Percentiles rank a stretch among this genome's conserved stretches.
Evolutionary conservation across 1,284 basidiomycete genomes (phyloP).

Genomic region (Kalmanozyma brasiliensis): DNA sequence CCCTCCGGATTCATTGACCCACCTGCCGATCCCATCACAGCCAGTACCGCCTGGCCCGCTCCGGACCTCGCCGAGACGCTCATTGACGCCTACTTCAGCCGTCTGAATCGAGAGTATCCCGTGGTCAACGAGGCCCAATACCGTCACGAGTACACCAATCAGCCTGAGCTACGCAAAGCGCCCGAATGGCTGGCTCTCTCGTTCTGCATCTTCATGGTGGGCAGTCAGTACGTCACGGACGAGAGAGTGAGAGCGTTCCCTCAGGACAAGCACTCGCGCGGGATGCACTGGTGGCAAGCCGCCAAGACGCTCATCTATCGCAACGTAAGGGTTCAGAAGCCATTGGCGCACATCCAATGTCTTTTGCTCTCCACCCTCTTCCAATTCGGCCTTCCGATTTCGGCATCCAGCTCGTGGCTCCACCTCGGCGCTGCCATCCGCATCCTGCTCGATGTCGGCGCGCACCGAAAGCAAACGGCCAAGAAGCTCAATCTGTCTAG

Average conservation of each 20-base stretch:
- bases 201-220: slow-evolving; percentile 53
- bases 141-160: slow-evolving; percentile 37
- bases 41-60: slow-evolving; percentile 43
- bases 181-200: slow-evolving; percentile 44
- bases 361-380: slow-evolving; percentile 35
- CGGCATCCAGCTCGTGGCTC: slow-evolving; percentile 47
- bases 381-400: slow-evolving; percentile 40
- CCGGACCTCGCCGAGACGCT: slow-evolving; percentile 47
- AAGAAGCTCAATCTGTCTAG: slow-evolving; percentile 42
- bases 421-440: slow-evolving; percentile 50
- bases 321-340: slow-evolving; percentile 14
- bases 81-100: slow-evolving; percentile 53
- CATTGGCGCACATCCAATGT: slow-evolving; percentile 27
- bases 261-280: slow-evolving; percentile 27
- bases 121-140: slow-evolving; percentile 54
- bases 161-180: slow-evolving; percentile 35
- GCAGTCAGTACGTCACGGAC: slow-evolving; percentile 43
- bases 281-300: slow-evolving; percentile 45
- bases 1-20: slow-evolving; percentile 37
- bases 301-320: slow-evolving; percentile 23
- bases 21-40: slow-evolving; percentile 5
- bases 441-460: slow-evolving; percentile 50
- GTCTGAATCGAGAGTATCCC: slow-evolving; percentile 49
- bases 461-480: slow-evolving; percentile 53
- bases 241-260: slow-evolving; percentile 22